These are phyloP conservation scores for Backusella morwellensis DNA, from an alignment of 192 early-diverging fungal genomes.

Conservation along the genomic window DNA sequence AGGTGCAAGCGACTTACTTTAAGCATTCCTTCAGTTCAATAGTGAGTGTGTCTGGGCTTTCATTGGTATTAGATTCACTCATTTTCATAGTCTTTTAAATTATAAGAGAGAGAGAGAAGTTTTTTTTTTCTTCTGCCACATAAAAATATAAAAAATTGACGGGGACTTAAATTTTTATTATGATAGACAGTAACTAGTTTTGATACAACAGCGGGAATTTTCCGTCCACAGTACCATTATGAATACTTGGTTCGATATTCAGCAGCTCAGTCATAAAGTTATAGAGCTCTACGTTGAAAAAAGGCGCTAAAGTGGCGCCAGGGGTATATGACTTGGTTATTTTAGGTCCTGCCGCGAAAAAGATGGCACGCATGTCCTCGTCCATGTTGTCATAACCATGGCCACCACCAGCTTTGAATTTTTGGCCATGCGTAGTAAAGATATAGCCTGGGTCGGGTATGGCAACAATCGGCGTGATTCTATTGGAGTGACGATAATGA, in stretches of 20 bases:
- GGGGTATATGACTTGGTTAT: background rate
- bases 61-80: background rate
- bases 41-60: background rate
- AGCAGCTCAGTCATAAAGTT: slow-evolving; percentile 59
- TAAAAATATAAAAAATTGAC: background rate
- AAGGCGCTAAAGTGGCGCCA: slow-evolving; percentile 39
- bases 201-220: background rate
- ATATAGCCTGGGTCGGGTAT: slow-evolving; percentile 66
- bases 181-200: background rate
- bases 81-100: background rate
- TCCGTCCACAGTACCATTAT: slow-evolving; percentile 66
- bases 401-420: slow-evolving; percentile 45
- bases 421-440: slow-evolving; percentile 35
- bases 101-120: background rate
- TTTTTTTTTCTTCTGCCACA: background rate
- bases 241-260: slow-evolving; percentile 53
- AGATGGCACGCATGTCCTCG: slow-evolving; percentile 82
- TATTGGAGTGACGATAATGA: slow-evolving; percentile 63
- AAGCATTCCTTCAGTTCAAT: background rate
- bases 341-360: slow-evolving; percentile 74
- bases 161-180: background rate
- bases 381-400: slow-evolving; percentile 84
- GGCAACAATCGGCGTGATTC: slow-evolving; percentile 73
- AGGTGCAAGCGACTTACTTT: background rate
- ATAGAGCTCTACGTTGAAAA: slow-evolving; percentile 76